Conservation (phyloP, 352 stramenopile genomes). For the Nothophytophthora sp. region DNA sequence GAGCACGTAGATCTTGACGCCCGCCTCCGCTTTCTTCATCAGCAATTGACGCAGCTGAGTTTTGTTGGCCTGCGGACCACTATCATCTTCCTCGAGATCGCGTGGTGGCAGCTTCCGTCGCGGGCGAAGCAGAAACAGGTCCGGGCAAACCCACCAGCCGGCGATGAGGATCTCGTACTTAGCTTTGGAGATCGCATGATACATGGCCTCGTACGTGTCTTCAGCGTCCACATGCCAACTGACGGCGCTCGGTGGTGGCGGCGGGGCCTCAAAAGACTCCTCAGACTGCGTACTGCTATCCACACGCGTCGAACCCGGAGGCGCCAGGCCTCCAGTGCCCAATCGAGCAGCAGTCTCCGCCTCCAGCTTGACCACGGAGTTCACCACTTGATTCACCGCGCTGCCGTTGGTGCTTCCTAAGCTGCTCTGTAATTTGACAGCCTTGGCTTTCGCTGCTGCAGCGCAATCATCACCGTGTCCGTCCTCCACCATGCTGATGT, state of each 20-base stretch:
- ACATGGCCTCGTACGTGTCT: constrained; percentile 87
- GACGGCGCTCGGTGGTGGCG: constrained; percentile 53
- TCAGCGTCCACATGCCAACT: constrained; percentile 89
- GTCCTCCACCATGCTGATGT: constrained; percentile 45
- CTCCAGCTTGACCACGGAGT: constrained; percentile 36
- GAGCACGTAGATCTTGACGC: constrained; percentile 90
- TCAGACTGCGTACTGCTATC: constrained; percentile 69
- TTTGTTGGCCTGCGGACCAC: constrained; percentile 54
- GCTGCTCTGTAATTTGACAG: constrained; percentile 12
- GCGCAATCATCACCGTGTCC: constrained; percentile 16
- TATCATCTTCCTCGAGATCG: constrained; percentile 25
- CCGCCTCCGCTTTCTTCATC: constrained; percentile 75
- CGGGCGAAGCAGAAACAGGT: constrained; percentile 81
- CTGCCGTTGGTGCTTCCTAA: constrained; percentile 12
- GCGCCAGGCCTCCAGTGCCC: constrained; percentile 19
- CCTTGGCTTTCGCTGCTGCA: constrained; percentile 28
- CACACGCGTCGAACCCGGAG: constrained; percentile 22
- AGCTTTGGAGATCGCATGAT: constrained; percentile 81
- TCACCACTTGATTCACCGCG: constrained; percentile 29
- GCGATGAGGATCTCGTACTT: constrained; percentile 92
- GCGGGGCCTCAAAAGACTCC: constrained; percentile 46
- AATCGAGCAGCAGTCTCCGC: constrained; percentile 23
- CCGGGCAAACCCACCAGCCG: constrained; percentile 89
- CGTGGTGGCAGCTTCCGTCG: constrained; percentile 46
- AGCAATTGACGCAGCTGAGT: constrained; percentile 78